These are phyloP conservation scores for Microcyclosporella mali DNA, from an alignment of 2,329 filamentous ascomycete genomes.

Conservation along the genomic window DNA sequence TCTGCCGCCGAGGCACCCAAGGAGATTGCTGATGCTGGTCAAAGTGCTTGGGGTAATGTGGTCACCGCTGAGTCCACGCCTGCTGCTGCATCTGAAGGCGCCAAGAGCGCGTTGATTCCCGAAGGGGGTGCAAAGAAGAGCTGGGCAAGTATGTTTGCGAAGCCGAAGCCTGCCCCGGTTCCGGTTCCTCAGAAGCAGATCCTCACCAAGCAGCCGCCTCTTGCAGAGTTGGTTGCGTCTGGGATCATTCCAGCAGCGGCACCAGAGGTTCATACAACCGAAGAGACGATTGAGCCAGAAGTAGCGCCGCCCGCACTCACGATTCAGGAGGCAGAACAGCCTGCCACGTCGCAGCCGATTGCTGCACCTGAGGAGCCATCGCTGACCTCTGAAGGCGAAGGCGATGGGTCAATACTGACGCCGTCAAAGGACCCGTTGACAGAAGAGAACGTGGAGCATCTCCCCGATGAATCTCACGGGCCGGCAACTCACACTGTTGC, in stretches of 20 bases:
- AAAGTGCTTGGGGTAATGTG: constrained; percentile 41
- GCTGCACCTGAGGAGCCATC: constrained; percentile 18
- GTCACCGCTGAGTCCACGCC: constrained; percentile 24
- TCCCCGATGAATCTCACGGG: constrained; percentile 73
- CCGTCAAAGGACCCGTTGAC: constrained; percentile 79
- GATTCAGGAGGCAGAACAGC: constrained; percentile 29
- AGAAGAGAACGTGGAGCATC: constrained; percentile 83
- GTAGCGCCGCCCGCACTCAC: constrained; percentile 15
- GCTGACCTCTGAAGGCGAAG: constrained; percentile 9
- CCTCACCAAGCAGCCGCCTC: constrained; percentile 17
- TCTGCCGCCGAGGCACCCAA: constrained; percentile 14
- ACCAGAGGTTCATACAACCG: constrained; percentile 17
- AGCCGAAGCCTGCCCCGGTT: constrained; percentile 44
- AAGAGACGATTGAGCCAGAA: neutral
- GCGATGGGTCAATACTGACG: constrained; percentile 39
- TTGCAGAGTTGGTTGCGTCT: constrained; percentile 29
- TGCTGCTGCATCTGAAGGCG: constrained; percentile 29
- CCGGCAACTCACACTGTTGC: constrained; percentile 74
- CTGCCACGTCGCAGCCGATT: constrained; percentile 23
- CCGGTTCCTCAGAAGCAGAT: constrained; percentile 34
- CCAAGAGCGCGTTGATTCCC: constrained; percentile 31
- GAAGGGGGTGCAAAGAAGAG: constrained; percentile 43
- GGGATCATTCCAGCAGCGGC: constrained; percentile 22
- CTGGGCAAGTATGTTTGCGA: constrained; percentile 50
- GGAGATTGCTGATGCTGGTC: constrained; percentile 20